Evolutionary conservation across 495 filamentous ascomycete species (phyloP), one percentile per base, ranked within the genome.

Genomic region (Podospora didyma): DNA sequence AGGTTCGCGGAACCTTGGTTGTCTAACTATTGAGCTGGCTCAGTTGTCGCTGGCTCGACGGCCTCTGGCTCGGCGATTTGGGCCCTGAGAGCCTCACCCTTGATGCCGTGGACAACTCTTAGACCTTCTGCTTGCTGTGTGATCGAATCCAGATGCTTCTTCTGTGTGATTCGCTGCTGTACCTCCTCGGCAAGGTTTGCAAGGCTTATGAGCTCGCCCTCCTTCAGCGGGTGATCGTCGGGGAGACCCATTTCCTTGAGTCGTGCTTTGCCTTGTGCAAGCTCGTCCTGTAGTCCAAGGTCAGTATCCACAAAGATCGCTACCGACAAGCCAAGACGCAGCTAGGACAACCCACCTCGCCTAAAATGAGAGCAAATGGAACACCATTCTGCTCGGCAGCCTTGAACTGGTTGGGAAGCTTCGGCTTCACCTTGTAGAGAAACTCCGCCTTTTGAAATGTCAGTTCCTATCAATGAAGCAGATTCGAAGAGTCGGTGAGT

Each of bases 281-380:
- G 72, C 68, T 96, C 91, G 57, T 93, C 89, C 66, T 92, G 39
- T 17, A 42, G n/a, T 42, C 12, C 39, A 42, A 42, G 5, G 39
- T 62, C 51, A 14, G 94, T 76, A 70, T 95, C 88, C 12, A 72
- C 46, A 7, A n/a, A 86, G 79, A 52, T 94, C 62, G 46, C 26
- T 90, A 85, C 2, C 78, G 76, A 48, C 92, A 78, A 45, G 89
- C 89, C 78, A 12, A 14, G n/a, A 42, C n/a, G 14, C n/a, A 42
- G 12, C 12, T 16, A 17, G 14, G 39, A 42, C 5, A 16, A 42
- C 39, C 14, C n/a, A 42, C 39, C 39, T 42, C 87, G 41, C 89
- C 90, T 2, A 96, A 76, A 56, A 96, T 92, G n/a, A 95, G 78
- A 4, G 80, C 89, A 63, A 91, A 85, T 7, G 89, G 89, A 14